Evolutionary conservation across 176 grass and related monocot species (phyloP).

Genomic region (Metroxylon sagu): DNA sequence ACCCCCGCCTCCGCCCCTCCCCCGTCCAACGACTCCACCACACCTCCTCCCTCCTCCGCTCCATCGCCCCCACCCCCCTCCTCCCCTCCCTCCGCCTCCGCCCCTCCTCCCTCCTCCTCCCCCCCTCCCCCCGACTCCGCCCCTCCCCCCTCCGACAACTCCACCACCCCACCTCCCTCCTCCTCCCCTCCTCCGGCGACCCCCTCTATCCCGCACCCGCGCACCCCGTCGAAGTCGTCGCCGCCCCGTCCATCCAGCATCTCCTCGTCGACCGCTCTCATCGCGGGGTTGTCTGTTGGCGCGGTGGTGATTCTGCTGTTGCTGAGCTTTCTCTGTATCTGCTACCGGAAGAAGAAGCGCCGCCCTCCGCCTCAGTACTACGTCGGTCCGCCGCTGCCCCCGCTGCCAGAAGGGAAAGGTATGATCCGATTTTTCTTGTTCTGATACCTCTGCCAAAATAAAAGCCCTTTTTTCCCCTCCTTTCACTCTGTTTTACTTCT

Average conservation of each 20-base stretch:
- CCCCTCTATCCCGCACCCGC: neutral
- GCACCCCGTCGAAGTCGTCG: neutral
- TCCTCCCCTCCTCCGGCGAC: constrained; percentile 14
- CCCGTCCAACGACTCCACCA: constrained; percentile 4
- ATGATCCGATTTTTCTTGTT: constrained; percentile 1
- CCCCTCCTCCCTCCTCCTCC: neutral
- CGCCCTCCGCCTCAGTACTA: constrained; percentile 38
- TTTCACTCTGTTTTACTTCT: too few species aligned
- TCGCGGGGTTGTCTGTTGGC: constrained; percentile 49
- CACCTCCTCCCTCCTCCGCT: neutral
- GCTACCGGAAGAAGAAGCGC: constrained; percentile 47
- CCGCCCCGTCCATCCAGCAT: neutral
- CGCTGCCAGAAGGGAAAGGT: constrained; percentile 53
- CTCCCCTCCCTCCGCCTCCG: neutral
- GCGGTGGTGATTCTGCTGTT: constrained; percentile 47
- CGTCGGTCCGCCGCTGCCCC: constrained; percentile 30
- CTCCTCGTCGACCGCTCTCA: constrained; percentile 22
- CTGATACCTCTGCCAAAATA: too few species aligned
- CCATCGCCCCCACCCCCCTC: neutral
- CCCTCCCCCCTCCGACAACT: too few species aligned
- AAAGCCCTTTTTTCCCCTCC: too few species aligned
- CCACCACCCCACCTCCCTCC: neutral
- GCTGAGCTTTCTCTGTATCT: constrained; percentile 47
- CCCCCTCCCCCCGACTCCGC: neutral
- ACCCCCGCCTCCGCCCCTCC: neutral